A percentile compares a stretch with the other conserved stretches of the same genome.
Conservation (phyloP, 2,329 filamentous ascomycete species). For the Aspergillus vadensis region DNA sequence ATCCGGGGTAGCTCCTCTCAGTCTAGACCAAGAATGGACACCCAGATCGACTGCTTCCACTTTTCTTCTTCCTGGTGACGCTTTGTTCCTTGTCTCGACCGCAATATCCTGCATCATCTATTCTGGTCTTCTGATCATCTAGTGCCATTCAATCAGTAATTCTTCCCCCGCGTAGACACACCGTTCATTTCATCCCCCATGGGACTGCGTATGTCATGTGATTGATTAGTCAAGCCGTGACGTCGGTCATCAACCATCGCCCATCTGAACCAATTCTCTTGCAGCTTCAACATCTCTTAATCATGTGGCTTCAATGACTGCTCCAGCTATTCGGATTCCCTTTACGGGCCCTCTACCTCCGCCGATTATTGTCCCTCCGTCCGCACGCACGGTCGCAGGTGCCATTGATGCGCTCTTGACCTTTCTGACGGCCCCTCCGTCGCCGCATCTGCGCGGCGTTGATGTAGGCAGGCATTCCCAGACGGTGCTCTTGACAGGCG, state of each 20-base stretch:
- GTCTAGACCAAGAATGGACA: not conserved
- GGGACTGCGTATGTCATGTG: not conserved
- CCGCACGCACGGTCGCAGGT: constrained; percentile 68
- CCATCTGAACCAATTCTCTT: not conserved
- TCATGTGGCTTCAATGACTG: constrained; percentile 57
- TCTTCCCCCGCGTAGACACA: too few relatives aligned
- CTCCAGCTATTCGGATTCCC: constrained; percentile 80
- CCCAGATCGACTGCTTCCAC: not conserved
- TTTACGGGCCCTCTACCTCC: constrained; percentile 81
- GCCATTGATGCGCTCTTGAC: constrained; percentile 74
- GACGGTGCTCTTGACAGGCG: constrained; percentile 72
- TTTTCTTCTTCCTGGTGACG: too few relatives aligned
- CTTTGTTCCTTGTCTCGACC: too few relatives aligned
- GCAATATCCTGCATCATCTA: too few relatives aligned
- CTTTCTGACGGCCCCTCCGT: constrained; percentile 69
- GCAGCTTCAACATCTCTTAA: not conserved
- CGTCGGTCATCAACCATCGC: not conserved
- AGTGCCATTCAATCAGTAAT: too few relatives aligned
- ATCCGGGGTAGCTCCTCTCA: constrained; percentile 9
- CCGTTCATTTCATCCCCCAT: too few relatives aligned
- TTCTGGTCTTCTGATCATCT: too few relatives aligned
- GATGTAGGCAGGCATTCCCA: constrained; percentile 53
- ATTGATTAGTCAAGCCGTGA: not conserved
- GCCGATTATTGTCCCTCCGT: constrained; percentile 71
- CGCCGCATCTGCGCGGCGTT: constrained; percentile 49